Base-by-base conservation (phyloP, 2,329 filamentous ascomycete species). In the Venturiaceae sp. region DNA sequence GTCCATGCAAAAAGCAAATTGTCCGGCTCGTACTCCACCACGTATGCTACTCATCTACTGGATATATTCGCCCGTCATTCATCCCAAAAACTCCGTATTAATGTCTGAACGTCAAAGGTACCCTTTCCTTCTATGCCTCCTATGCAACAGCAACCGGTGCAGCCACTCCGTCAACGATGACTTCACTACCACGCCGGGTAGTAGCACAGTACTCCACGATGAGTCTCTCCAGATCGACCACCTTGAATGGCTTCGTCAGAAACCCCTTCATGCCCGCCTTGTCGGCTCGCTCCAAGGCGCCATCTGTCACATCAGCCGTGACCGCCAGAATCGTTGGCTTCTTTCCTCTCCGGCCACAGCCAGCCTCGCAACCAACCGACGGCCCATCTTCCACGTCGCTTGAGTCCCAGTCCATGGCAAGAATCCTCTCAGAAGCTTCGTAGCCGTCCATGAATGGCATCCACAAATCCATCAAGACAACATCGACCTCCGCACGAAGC, bases 391-490 rank as follows among this genome's bases (percentile, higher is more conserved):
- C 57, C 19, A 33, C 58, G 6, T 58, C 58, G 59, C 23, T 57
- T 59, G 13, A 59, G 34, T 57, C 41, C 41, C 55, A 47, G n/a
- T 75, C 67, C 74, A 84, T 78, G 26, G 74, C 71, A 11, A 87
- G 70, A 46, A 89, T 89, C 52, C 76, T 74, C 64, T 81, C 77
- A 0, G 85, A 82, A 1, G 86, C 86, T 66, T 88, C 81, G 63
- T 87, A 88, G 1, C 86, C 86, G 65, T 88, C 85, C 76, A 88
- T 84, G 62, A 83, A 76, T 0, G 86, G 86, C 84, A 89, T 89
- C 86, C 86, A 89, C 9, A 89, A 77, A 69, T 89, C 86, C 86
- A 89, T 89, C 46, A 88, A 72, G 26, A 89, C 77, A 1, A 86
- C 78, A 64, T 87, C 81, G 59, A 88, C 81, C 28, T 61, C 53